phyloP scores from a whole-genome alignment of 1,284 basidiomycete genomes.

The Ustilago hordei region DNA sequence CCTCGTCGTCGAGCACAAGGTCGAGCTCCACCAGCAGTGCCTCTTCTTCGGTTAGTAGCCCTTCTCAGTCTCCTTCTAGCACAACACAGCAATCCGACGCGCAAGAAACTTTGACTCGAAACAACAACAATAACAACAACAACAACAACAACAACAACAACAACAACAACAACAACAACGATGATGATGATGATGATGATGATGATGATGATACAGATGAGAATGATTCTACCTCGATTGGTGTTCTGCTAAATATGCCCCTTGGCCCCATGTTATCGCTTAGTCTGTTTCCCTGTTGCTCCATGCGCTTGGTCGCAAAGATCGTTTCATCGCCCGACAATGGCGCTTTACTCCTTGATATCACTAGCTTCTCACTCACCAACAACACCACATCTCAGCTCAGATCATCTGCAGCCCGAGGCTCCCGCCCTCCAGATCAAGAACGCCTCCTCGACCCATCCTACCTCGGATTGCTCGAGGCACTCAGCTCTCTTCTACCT shows the following conservation, averaged over 20 bases:
- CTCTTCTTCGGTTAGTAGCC: conserved; percentile 34
- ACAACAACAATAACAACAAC: conserved; percentile 7
- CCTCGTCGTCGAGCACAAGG: conserved; percentile 27
- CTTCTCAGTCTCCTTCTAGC: conserved; percentile 24
- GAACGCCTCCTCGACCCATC: neutral
- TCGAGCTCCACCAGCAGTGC: conserved; percentile 29
- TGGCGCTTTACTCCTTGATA: neutral
- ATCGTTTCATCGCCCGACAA: conserved; percentile 7
- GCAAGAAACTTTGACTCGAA: conserved; percentile 3
- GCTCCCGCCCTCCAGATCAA: neutral
- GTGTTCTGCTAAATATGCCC: conserved; percentile 26
- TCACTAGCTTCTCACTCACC: neutral
- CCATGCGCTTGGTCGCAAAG: conserved; percentile 33
- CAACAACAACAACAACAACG: neutral
- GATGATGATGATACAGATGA: neutral
- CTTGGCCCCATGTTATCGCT: conserved; percentile 17
- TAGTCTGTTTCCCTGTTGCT: conserved; percentile 25
- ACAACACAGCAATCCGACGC: conserved; percentile 5
- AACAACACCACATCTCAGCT: neutral
- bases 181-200: neutral
- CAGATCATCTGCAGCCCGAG: neutral
- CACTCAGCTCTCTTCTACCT: conserved; percentile 37
- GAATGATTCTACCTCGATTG: conserved; percentile 27
- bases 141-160: too few species aligned
- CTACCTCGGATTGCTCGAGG: conserved; percentile 5